Conservation (phyloP, 2,329 filamentous ascomycete species). For the Phyllosticta citribraziliensis region DNA sequence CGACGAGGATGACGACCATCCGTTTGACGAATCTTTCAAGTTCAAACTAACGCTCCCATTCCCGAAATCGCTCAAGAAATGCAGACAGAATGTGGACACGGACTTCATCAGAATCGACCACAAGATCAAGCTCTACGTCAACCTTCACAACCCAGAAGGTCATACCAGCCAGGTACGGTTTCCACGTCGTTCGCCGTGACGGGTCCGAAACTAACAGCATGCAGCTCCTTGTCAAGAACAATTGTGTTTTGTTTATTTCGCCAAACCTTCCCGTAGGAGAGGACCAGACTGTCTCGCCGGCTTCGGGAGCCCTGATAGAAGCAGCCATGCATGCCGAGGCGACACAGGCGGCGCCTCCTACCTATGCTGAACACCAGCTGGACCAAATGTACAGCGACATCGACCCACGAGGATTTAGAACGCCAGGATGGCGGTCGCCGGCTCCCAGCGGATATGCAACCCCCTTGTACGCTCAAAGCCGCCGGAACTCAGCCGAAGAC, state of each 20-base stretch:
- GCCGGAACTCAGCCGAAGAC: conserved; percentile 73
- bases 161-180: conserved; percentile 72
- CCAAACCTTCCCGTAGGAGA: conserved; percentile 85
- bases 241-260: conserved; percentile 89
- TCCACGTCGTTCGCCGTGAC: neutral
- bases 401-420: conserved; percentile 71
- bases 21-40: conserved; percentile 48
- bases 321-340: conserved; percentile 44
- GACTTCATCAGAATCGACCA: conserved; percentile 87
- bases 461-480: conserved; percentile 61
- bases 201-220: neutral
- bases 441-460: conserved; percentile 51
- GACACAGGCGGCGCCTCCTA: conserved; percentile 67
- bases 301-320: conserved; percentile 13
- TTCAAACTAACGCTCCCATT: conserved; percentile 54
- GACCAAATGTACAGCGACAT: conserved; percentile 87
- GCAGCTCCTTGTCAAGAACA: conserved; percentile 76
- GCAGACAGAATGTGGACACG: conserved; percentile 81
- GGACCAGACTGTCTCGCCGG: conserved; percentile 46
- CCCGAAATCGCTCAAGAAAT: conserved; percentile 71
- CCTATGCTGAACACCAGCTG: conserved; percentile 81
- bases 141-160: conserved; percentile 88
- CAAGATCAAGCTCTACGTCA: conserved; percentile 83
- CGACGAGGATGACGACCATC: conserved; percentile 24
- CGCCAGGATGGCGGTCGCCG: conserved; percentile 37